Evolutionary conservation across 2,329 filamentous ascomycete genomes (phyloP).

Genomic region (Arthrobotrys iridis): DNA sequence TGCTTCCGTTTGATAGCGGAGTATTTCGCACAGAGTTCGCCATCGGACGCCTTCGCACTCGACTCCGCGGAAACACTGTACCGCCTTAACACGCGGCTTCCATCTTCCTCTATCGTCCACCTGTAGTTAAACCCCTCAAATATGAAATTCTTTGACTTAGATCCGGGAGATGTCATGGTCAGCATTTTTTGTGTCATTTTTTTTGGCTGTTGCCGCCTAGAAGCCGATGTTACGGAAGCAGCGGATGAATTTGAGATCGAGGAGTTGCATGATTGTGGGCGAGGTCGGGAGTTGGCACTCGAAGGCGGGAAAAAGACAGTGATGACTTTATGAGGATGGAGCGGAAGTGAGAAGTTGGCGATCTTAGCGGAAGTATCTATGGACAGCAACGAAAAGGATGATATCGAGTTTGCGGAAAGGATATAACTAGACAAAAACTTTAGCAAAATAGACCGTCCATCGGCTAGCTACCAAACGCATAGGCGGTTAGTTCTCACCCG

Average conservation of each 20-base stretch:
- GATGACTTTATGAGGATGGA: slow-evolving; percentile 51
- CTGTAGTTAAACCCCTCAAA: slow-evolving; percentile 37
- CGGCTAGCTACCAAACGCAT: no score
- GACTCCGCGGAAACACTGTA: slow-evolving; percentile 26
- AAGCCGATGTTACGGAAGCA: slow-evolving; percentile 29
- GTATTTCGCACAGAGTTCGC: slow-evolving; percentile 47
- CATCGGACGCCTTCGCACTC: slow-evolving; percentile 18
- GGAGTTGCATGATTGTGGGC: slow-evolving; percentile 47
- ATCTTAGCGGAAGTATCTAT: slow-evolving; percentile 34
- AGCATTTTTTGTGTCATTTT: slow-evolving; percentile 52
- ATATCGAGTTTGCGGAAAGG: slow-evolving; percentile 46
- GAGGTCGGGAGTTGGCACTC: slow-evolving; percentile 30
- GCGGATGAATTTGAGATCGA: slow-evolving; percentile 50
- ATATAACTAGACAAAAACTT: slow-evolving; percentile 16
- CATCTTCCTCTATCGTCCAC: slow-evolving; percentile 50
- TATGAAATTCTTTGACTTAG: slow-evolving; percentile 27
- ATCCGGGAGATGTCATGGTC: slow-evolving; percentile 47
- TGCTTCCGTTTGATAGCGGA: slow-evolving; percentile 45
- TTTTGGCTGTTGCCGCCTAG: slow-evolving; percentile 32
- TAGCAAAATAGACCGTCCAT: neutral
- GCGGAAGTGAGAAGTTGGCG: slow-evolving; percentile 47
- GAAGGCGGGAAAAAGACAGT: slow-evolving; percentile 50
- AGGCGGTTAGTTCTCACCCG: no score
- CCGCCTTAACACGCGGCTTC: slow-evolving; percentile 25
- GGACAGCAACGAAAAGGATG: slow-evolving; percentile 42